A percentile compares a stretch with the other conserved stretches of the same genome.
Conservation (phyloP, 352 stramenopile genomes). For the Phytophthora parvispora region DNA sequence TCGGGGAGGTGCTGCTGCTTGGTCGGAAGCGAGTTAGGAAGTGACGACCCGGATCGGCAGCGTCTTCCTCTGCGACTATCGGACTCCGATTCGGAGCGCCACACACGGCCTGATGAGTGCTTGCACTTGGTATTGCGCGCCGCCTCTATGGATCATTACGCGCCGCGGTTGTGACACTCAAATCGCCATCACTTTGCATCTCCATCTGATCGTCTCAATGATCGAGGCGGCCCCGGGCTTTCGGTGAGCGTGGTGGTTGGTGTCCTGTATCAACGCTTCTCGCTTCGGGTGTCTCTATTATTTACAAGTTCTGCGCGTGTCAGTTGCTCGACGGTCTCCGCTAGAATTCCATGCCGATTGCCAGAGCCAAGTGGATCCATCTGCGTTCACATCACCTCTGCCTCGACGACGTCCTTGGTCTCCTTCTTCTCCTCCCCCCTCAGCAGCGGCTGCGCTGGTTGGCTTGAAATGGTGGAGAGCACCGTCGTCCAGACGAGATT, state of each 20-base stretch:
- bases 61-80: constrained; percentile 15
- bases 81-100: background rate
- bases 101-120: constrained; percentile 29
- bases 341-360: background rate
- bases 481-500: constrained; percentile 57
- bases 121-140: constrained; percentile 36
- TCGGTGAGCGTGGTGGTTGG: background rate
- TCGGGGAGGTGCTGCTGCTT: background rate
- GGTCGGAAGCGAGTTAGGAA: constrained; percentile 21
- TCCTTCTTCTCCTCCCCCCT: background rate
- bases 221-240: background rate
- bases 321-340: background rate
- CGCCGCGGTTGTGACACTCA: constrained; percentile 38
- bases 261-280: too few species aligned
- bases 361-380: background rate
- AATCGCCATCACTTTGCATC: constrained; percentile 33
- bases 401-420: background rate
- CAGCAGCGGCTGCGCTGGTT: constrained; percentile 5
- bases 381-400: background rate
- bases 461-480: constrained; percentile 46
- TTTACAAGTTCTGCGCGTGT: background rate
- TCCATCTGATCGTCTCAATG: constrained; percentile 18
- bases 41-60: background rate
- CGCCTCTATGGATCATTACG: constrained; percentile 29
- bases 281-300: background rate